Evolutionary conservation across 495 filamentous ascomycete species (phyloP), one percentile per base, ranked within the genome.

Genomic region (Pyronema omphalodes): DNA sequence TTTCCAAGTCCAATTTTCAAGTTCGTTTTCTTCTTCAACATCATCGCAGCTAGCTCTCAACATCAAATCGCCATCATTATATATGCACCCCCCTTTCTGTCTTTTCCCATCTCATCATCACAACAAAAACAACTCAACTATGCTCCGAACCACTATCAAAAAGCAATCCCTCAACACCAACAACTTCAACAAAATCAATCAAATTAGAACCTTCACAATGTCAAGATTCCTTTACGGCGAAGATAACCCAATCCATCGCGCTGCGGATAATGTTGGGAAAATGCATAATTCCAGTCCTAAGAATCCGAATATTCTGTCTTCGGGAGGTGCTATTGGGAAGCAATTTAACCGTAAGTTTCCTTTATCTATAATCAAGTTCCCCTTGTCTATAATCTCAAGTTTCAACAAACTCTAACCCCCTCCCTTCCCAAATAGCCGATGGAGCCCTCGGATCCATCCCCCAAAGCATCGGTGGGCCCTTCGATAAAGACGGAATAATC

Each of bases 381-480:
- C 7, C 9, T 8, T 37, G 43, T 45, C 11, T 45, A 17, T 49
- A 29, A 9, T 50, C 14, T 37, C 19, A 15, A 35, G 15, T 6
- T 29, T 37, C n/a, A n/a, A n/a, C n/a, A n/a, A n/a, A n/a, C n/a
- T n/a, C n/a, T n/a, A n/a, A n/a, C n/a, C n/a, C n/a, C n/a, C n/a
- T n/a, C n/a, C n/a, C n/a, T n/a, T n/a, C 11, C 39, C 39, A 37
- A 9, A 41, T 12, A 63, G 61, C 71, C 9, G 68, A 77, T 11
- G 75, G 77, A 19, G 64, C 67, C 0, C 67, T 80, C 36, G 73
- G 76, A 12, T 69, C 72, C 34, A 68, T 68, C 6, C 73, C 70
- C 6, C 66, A 80, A 50, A 70, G 63, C 37, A 54, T 80, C 7
- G 75, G 76, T n/a, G 77, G 76, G 0, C 74, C 74, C 0, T 66